Conservation (phyloP, 768 basidiomycete species). For the Boletus rufocinnamomeus region DNA sequence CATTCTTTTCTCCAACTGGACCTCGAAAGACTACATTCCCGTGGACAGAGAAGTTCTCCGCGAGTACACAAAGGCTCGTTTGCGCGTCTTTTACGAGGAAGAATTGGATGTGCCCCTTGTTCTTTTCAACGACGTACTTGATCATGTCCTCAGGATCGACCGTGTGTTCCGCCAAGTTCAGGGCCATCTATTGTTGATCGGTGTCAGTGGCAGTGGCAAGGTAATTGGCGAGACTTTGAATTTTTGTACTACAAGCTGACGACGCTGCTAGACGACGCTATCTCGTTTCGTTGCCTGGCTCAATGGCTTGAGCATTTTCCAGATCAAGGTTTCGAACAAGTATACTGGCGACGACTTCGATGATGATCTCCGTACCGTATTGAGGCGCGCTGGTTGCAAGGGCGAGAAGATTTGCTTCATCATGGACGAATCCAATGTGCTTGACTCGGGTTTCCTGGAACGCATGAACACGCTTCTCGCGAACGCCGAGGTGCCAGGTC, state of each 20-base stretch:
- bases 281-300: conserved; percentile 99
- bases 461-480: conserved; percentile 99
- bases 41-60: conserved; percentile 92
- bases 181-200: conserved; percentile 94
- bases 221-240: conserved; percentile 43
- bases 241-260: conserved; percentile 16
- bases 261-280: conserved; percentile 74
- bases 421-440: conserved; percentile 99
- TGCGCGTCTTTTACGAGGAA: conserved; percentile 99
- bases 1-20: conserved; percentile 99
- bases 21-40: conserved; percentile 93
- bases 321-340: conserved; percentile 99
- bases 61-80: conserved; percentile 94
- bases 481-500: conserved; percentile 99
- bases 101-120: conserved; percentile 97
- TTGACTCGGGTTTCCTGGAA: conserved; percentile 98
- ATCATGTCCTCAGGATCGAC: conserved; percentile 97
- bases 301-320: conserved; percentile 98
- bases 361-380: conserved; percentile 92
- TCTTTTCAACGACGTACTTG: conserved; percentile 96
- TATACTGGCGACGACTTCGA: conserved; percentile 99
- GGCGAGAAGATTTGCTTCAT: conserved; percentile 99
- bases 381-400: conserved; percentile 95
- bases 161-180: conserved; percentile 98
- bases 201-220: conserved; percentile 98